These are phyloP conservation scores for Tricholoma flavovirens DNA, from an alignment of 768 basidiomycete species.

Conservation along the genomic window DNA sequence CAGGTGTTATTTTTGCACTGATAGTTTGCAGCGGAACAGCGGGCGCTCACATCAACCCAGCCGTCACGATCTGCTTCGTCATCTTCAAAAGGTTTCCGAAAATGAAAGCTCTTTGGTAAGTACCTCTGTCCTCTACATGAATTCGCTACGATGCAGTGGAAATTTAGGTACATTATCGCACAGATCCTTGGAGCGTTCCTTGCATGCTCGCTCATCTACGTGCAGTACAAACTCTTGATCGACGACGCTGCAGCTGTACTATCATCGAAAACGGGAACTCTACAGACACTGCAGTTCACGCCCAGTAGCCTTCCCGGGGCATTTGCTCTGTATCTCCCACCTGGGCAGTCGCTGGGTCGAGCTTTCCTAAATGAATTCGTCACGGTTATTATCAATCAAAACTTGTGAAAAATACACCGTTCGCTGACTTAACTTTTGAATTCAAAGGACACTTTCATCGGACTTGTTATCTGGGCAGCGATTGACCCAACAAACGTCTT, in stretches of 20 bases:
- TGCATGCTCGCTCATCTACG: conserved; percentile 54
- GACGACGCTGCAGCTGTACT: conserved; percentile 28
- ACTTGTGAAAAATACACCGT: background rate
- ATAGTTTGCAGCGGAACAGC: conserved; percentile 46
- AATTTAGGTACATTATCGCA: conserved; percentile 52
- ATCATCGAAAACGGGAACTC: conserved; percentile 15
- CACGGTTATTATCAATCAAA: conserved; percentile 30
- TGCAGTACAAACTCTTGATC: conserved; percentile 54
- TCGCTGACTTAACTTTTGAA: background rate
- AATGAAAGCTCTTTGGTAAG: conserved; percentile 44
- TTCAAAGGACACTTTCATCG: conserved; percentile 40
- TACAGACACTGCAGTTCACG: conserved; percentile 27
- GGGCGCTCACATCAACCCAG: conserved; percentile 63
- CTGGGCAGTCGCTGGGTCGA: conserved; percentile 37
- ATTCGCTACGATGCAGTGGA: background rate
- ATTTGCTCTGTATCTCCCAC: conserved; percentile 44
- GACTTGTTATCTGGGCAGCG: conserved; percentile 44
- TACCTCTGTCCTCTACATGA: background rate
- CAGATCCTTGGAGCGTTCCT: conserved; percentile 65
- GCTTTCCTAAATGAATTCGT: conserved; percentile 55
- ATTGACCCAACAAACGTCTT: conserved; percentile 56
- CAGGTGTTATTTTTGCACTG: conserved; percentile 57
- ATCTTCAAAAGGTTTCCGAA: conserved; percentile 52
- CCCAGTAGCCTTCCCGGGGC: conserved; percentile 44
- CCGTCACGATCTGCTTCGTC: conserved; percentile 47